phyloP scores from a whole-genome alignment of 495 filamentous ascomycete genomes.

The Penicillium pancosmium region DNA sequence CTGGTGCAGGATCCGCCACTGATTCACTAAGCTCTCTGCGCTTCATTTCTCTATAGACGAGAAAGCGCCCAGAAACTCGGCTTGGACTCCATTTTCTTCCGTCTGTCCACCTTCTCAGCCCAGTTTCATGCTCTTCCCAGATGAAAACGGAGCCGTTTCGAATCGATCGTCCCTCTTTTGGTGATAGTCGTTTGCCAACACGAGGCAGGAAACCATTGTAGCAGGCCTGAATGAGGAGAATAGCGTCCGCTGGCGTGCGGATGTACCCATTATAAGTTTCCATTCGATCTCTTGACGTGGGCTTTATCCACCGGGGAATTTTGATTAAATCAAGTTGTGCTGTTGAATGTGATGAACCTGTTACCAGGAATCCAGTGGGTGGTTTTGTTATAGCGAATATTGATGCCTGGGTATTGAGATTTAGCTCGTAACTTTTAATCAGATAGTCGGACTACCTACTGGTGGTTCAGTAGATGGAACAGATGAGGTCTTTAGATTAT shows the following conservation, averaged over 20 bases:
- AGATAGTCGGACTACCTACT: too few species aligned
- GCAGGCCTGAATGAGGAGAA: slow-evolving; percentile 1
- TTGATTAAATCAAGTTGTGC: too few species aligned
- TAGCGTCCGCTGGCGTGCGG: slow-evolving; percentile 4
- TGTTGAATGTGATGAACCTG: too few species aligned
- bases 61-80: neutral
- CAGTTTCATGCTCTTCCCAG: slow-evolving; percentile 4
- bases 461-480: too few species aligned
- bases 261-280: neutral
- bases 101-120: slow-evolving; percentile 5
- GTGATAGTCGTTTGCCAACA: neutral
- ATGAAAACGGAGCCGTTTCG: slow-evolving; percentile 1
- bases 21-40: neutral
- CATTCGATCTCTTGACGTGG: neutral
- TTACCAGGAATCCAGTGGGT: too few species aligned
- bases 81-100: slow-evolving; percentile 4
- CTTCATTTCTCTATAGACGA: slow-evolving; percentile 1
- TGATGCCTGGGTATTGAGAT: too few species aligned
- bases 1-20: neutral
- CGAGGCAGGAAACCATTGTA: neutral
- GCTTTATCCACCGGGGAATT: too few species aligned
- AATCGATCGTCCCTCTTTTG: slow-evolving; percentile 1
- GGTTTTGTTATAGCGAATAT: too few species aligned
- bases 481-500: too few species aligned
- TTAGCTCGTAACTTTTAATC: too few species aligned